Evolutionary conservation across 352 stramenopile species (phyloP).

Genomic region (Phytophthora idaei): DNA sequence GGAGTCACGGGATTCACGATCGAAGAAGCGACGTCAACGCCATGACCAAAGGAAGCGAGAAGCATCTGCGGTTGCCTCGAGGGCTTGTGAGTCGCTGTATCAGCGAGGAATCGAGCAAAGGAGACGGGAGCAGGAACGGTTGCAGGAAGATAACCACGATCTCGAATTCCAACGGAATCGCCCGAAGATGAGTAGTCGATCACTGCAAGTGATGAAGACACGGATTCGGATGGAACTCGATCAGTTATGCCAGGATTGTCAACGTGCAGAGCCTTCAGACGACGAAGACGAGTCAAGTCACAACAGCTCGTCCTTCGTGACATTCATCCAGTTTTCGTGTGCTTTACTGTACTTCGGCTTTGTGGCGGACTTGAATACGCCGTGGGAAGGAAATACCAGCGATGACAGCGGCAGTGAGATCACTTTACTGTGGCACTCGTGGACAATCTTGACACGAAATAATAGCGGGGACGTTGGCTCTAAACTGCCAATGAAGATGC

Average conservation of each 20-base stretch:
- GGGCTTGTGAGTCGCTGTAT: constrained; percentile 61
- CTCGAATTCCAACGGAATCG: constrained; percentile 28
- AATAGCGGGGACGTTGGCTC: neutral
- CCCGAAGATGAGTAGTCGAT: constrained; percentile 45
- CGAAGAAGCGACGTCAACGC: constrained; percentile 20
- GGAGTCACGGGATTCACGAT: constrained; percentile 2
- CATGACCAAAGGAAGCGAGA: constrained; percentile 24
- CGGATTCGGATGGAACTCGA: constrained; percentile 41
- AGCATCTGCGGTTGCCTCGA: constrained; percentile 25
- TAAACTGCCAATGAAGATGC: constrained; percentile 14
- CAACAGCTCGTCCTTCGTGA: constrained; percentile 12
- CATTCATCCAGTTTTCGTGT: constrained; percentile 65
- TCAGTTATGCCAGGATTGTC: constrained; percentile 39
- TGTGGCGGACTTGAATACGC: constrained; percentile 44
- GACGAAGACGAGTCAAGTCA: neutral
- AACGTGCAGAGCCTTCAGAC: constrained; percentile 1
- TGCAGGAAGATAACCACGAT: constrained; percentile 27
- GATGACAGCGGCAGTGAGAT: constrained; percentile 16
- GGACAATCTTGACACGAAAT: constrained; percentile 37
- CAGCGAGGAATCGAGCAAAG: constrained; percentile 49
- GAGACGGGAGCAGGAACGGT: constrained; percentile 30
- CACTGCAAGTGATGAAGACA: constrained; percentile 44
- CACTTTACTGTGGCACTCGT: constrained; percentile 63
- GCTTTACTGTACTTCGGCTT: constrained; percentile 64
- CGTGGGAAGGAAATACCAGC: constrained; percentile 24